Evolutionary conservation across 768 basidiomycete genomes (phyloP).

Genomic region (Mycena maculata): DNA sequence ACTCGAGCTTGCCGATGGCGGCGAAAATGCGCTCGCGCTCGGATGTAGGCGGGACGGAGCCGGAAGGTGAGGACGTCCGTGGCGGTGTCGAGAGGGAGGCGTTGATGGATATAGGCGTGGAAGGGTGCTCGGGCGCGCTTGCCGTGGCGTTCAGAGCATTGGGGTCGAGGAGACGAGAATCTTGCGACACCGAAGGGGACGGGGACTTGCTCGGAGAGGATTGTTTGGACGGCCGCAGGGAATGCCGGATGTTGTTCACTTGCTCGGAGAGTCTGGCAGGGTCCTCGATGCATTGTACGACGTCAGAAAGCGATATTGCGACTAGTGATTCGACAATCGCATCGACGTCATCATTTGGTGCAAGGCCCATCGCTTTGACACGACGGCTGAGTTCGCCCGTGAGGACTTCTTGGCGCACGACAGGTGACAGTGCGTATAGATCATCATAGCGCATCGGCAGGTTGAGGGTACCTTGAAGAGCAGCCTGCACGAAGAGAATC

Average conservation of each 20-base stretch:
- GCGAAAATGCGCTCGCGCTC: conserved; percentile 81
- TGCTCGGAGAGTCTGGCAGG: conserved; percentile 73
- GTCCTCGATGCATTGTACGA: conserved; percentile 82
- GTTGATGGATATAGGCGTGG: conserved; percentile 84
- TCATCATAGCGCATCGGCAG: conserved; percentile 91
- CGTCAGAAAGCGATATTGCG: conserved; percentile 76
- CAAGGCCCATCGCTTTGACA: conserved; percentile 66
- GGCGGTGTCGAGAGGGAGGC: conserved; percentile 84
- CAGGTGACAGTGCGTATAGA: conserved; percentile 82
- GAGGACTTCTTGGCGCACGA: conserved; percentile 87
- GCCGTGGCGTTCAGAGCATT: conserved; percentile 77
- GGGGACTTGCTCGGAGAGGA: conserved; percentile 63
- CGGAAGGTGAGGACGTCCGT: conserved; percentile 84
- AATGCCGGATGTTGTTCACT: conserved; percentile 56
- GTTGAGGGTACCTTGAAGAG: conserved; percentile 81
- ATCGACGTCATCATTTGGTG: conserved; percentile 69
- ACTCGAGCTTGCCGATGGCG: conserved; percentile 75
- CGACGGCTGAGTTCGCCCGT: conserved; percentile 85
- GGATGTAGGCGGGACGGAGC: conserved; percentile 66
- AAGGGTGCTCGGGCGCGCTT: conserved; percentile 91
- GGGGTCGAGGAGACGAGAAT: conserved; percentile 76
- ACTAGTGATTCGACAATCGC: conserved; percentile 80
- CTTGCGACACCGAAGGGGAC: conserved; percentile 69
- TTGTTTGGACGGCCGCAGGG: conserved; percentile 48
- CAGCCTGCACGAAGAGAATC: conserved; percentile 65